Conservation (phyloP, 495 filamentous ascomycete species). For the Mytilinidion resinicola region DNA sequence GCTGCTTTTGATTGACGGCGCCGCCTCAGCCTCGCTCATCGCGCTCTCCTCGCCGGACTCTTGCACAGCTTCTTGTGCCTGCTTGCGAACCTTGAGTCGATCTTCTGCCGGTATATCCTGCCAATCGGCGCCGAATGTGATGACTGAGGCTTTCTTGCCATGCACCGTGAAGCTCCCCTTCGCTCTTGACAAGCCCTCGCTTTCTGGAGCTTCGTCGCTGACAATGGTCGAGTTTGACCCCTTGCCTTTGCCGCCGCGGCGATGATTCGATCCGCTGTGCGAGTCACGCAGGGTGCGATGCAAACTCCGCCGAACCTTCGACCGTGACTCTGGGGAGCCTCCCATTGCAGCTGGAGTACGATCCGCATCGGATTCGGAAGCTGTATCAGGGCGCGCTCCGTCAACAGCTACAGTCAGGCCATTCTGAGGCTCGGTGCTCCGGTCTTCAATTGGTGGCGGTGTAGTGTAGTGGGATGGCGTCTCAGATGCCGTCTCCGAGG, state of each 20-base stretch:
- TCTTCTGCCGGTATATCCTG: conserved; percentile 53
- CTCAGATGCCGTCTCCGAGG: conserved; percentile 18
- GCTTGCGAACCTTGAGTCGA: conserved; percentile 21
- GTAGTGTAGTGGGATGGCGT: conserved; percentile 18
- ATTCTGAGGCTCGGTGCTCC: conserved; percentile 4
- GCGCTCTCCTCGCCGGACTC: conserved; percentile 13
- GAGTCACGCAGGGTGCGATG: conserved; percentile 88
- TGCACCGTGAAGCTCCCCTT: conserved; percentile 90
- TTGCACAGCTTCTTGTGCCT: conserved; percentile 22
- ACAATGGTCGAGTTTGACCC: conserved; percentile 60
- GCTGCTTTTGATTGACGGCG: conserved; percentile 16
- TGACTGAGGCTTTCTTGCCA: conserved; percentile 94
- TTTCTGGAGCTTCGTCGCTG: conserved; percentile 53
- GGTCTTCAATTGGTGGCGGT: conserved; percentile 16
- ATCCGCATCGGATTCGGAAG: conserved; percentile 31
- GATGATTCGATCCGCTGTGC: conserved; percentile 43
- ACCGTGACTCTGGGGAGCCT: conserved; percentile 32
- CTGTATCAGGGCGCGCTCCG: conserved; percentile 37
- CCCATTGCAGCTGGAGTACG: conserved; percentile 15
- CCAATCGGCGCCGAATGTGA: conserved; percentile 90
- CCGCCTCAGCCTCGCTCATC: conserved; percentile 2
- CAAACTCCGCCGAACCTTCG: conserved; percentile 77
- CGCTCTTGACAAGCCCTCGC: conserved; percentile 66
- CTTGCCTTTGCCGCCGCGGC: conserved; percentile 66
- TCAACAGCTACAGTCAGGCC: conserved; percentile 25